Evolutionary conservation across 225 moss, liverwort and hornwort genomes (phyloP).

Genomic region (Neckera pumila): DNA sequence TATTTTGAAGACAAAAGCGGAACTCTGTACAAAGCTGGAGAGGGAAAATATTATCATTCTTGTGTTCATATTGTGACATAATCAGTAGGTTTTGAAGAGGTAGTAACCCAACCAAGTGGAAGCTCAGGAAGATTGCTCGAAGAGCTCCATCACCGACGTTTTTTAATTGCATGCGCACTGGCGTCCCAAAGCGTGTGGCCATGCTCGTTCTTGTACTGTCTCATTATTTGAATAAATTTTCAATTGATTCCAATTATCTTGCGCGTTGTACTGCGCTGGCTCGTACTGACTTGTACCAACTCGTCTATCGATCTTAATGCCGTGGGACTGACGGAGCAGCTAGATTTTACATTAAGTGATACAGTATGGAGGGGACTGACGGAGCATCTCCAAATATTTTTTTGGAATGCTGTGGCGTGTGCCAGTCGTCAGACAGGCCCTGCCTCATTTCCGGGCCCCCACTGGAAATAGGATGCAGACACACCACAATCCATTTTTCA

Average conservation of each 20-base stretch:
- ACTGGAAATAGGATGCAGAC: too few species aligned
- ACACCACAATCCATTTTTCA: too few species aligned
- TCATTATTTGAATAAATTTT: conserved; percentile 26
- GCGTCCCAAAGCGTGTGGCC: not conserved
- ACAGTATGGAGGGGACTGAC: not conserved
- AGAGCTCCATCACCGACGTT: conserved; percentile 1
- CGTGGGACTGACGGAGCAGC: not conserved
- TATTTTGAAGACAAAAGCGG: conserved; percentile 17
- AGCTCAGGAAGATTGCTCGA: conserved; percentile 6
- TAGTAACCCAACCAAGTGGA: conserved; percentile 3
- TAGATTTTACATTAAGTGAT: not conserved
- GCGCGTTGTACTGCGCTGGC: not conserved
- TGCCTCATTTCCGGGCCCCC: too few species aligned
- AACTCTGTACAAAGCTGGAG: conserved; percentile 42
- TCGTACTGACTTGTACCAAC: not conserved
- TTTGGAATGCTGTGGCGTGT: too few species aligned
- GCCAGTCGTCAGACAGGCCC: too few species aligned
- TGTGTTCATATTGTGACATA: conserved; percentile 82
- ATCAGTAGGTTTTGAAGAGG: conserved; percentile 34
- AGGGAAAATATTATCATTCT: conserved; percentile 36
- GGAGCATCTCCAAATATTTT: too few species aligned
- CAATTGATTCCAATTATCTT: not conserved
- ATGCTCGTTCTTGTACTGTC: conserved; percentile 7
- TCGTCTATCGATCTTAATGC: not conserved
- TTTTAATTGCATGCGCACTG: not conserved